Evolutionary conservation across 768 basidiomycete genomes (phyloP).

Genomic region (Polyporus arcularius): DNA sequence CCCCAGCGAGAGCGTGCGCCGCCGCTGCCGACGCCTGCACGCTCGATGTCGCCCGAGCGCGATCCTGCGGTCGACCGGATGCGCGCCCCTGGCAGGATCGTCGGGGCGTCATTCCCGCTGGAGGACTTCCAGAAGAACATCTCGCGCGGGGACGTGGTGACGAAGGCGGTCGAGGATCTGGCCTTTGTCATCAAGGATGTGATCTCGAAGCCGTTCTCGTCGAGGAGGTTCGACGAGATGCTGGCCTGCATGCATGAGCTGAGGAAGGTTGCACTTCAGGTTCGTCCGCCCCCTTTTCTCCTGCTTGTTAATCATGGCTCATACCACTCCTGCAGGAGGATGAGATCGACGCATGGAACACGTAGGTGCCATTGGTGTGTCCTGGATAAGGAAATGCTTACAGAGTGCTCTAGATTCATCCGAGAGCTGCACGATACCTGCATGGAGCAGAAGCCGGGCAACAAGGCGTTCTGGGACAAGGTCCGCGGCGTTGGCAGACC

Average conservation of each 20-base stretch:
- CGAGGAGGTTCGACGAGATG: constrained; percentile 66
- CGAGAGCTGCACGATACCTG: constrained; percentile 59
- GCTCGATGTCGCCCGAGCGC: constrained; percentile 38
- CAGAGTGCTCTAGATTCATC: constrained; percentile 52
- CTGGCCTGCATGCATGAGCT: constrained; percentile 70
- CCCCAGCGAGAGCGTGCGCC: constrained; percentile 16
- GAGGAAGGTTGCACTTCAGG: constrained; percentile 66
- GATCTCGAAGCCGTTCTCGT: constrained; percentile 69
- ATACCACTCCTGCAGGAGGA: constrained; percentile 54
- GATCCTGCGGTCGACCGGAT: constrained; percentile 43
- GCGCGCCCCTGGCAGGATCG: constrained; percentile 69
- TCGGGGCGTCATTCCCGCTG: constrained; percentile 73
- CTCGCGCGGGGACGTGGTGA: constrained; percentile 74
- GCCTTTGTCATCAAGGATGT: constrained; percentile 71
- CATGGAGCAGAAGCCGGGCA: constrained; percentile 50
- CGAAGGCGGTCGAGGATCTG: constrained; percentile 84
- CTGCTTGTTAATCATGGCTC: neutral
- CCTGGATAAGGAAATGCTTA: neutral
- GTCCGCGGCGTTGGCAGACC: constrained; percentile 45
- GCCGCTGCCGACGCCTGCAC: constrained; percentile 53
- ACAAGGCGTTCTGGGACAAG: constrained; percentile 66
- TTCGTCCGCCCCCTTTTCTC: constrained; percentile 30
- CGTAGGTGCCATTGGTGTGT: constrained; percentile 40
- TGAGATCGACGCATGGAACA: constrained; percentile 83
- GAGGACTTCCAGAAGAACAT: constrained; percentile 76